These are phyloP conservation scores for Rubroboletus satanas DNA, from an alignment of 768 basidiomycete species.

Conservation along the genomic window DNA sequence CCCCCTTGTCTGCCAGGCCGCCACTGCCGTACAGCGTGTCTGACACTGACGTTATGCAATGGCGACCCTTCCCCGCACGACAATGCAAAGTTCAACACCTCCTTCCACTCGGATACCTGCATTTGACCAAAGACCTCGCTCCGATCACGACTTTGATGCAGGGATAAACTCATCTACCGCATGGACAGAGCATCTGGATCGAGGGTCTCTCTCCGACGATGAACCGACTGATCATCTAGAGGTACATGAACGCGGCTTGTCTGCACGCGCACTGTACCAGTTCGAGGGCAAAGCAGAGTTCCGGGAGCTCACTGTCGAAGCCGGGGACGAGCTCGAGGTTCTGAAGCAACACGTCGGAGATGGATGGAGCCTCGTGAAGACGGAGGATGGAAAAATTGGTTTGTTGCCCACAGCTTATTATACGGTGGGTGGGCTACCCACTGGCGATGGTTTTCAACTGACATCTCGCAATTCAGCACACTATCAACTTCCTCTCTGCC, in stretches of 20 bases:
- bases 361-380: conserved; percentile 77
- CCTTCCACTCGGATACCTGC: conserved; percentile 5
- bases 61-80: conserved; percentile 36
- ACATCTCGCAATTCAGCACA: conserved; percentile 46
- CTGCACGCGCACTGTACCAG: conserved; percentile 66
- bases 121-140: conserved; percentile 27
- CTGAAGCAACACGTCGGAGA: conserved; percentile 69
- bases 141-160: conserved; percentile 56
- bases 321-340: conserved; percentile 69
- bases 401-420: conserved; percentile 70
- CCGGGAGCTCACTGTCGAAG: conserved; percentile 62
- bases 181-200: conserved; percentile 64
- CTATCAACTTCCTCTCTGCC: conserved; percentile 54
- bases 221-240: conserved; percentile 41
- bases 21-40: neutral
- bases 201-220: conserved; percentile 46
- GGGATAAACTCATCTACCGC: conserved; percentile 75
- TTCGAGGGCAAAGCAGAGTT: conserved; percentile 78
- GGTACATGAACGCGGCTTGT: conserved; percentile 36
- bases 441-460: neutral
- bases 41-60: conserved; percentile 15
- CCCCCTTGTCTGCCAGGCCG: neutral
- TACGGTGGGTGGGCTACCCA: conserved; percentile 44
- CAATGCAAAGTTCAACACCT: conserved; percentile 24
- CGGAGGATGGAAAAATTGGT: conserved; percentile 55